Evolutionary conservation across 2,329 filamentous ascomycete species (phyloP).

Genomic region (Corynespora cassiicola): DNA sequence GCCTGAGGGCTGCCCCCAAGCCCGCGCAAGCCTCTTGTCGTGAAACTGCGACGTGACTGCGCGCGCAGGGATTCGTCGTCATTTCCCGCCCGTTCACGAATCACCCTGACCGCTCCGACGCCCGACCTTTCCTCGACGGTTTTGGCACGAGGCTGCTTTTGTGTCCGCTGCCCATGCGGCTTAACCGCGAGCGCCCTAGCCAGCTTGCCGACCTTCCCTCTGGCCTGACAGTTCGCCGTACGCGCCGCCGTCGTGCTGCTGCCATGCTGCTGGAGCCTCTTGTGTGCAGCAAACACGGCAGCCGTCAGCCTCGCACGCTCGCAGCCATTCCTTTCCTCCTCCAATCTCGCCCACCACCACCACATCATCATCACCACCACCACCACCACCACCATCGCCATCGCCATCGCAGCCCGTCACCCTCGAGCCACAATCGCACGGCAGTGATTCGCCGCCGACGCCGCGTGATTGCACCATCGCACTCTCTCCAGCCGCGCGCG

Average conservation of each 20-base stretch:
- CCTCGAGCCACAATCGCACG: slow-evolving; percentile 6
- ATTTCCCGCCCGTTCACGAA: slow-evolving; percentile 2
- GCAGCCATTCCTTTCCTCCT: neutral
- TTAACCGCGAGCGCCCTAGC: neutral
- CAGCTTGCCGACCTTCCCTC: slow-evolving; percentile 1
- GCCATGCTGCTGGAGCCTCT: neutral
- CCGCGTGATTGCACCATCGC: slow-evolving; percentile 8
- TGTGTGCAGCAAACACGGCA: neutral
- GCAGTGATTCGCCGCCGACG: slow-evolving; percentile 12
- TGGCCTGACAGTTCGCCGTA: neutral
- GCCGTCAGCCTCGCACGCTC: neutral
- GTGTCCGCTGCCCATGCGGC: neutral
- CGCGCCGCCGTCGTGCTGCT: neutral
- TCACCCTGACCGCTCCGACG: neutral
- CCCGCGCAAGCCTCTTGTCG: slow-evolving; percentile 11
- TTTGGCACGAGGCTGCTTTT: neutral
- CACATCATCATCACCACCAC: neutral
- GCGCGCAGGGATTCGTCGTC: neutral
- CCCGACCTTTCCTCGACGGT: neutral
- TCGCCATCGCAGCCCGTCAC: slow-evolving; percentile 12
- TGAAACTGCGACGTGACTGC: slow-evolving; percentile 17
- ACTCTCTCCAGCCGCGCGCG: slow-evolving; percentile 5
- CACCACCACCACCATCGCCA: neutral
- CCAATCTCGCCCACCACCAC: no score
- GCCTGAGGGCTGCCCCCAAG: slow-evolving; percentile 1